A percentile compares a stretch with the other conserved stretches of the same genome.
These are phyloP conservation scores for Macrophomina phaseolina DNA, from an alignment of 2,329 filamentous ascomycete genomes.

Conservation along the genomic window DNA sequence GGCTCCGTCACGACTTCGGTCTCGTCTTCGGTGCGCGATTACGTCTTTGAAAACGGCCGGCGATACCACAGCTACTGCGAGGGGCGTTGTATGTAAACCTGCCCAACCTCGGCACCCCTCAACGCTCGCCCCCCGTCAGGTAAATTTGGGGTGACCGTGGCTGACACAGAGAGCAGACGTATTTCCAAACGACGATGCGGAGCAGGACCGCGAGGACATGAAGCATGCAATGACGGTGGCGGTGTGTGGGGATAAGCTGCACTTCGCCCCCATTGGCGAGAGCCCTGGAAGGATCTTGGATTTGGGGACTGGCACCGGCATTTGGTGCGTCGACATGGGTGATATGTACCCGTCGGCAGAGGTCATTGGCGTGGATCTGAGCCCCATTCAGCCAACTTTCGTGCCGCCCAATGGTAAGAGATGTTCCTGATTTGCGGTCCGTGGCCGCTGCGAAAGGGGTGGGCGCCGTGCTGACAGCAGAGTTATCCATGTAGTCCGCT, in stretches of 20 bases:
- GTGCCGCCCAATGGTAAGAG: slow-evolving; percentile 30
- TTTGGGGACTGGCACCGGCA: slow-evolving; percentile 38
- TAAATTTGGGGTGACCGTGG: no score
- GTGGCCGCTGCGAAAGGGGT: not conserved
- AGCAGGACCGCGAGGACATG: slow-evolving; percentile 47
- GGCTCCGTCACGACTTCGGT: slow-evolving; percentile 38
- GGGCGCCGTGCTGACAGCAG: not conserved
- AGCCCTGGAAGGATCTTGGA: slow-evolving; percentile 16
- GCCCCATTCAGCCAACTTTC: slow-evolving; percentile 47
- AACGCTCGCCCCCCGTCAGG: no score
- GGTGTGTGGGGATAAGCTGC: slow-evolving; percentile 43
- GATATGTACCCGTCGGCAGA: slow-evolving; percentile 42
- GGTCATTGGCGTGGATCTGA: slow-evolving; percentile 45
- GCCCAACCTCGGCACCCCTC: no score
- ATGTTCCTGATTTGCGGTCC: not conserved
- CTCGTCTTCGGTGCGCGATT: slow-evolving; percentile 44
- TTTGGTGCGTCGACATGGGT: slow-evolving; percentile 48
- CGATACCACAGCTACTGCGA: slow-evolving; percentile 46
- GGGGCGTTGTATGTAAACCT: slow-evolving; percentile 37
- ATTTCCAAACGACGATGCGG: slow-evolving; percentile 46
- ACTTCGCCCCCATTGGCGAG: slow-evolving; percentile 40
- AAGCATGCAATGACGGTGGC: slow-evolving; percentile 47
- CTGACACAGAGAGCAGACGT: not conserved
- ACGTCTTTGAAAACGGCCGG: slow-evolving; percentile 46
- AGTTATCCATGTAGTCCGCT: slow-evolving; percentile 45